These are phyloP conservation scores for Litchi chinensis DNA, from an alignment of 345 rosid genomes.

Conservation along the genomic window DNA sequence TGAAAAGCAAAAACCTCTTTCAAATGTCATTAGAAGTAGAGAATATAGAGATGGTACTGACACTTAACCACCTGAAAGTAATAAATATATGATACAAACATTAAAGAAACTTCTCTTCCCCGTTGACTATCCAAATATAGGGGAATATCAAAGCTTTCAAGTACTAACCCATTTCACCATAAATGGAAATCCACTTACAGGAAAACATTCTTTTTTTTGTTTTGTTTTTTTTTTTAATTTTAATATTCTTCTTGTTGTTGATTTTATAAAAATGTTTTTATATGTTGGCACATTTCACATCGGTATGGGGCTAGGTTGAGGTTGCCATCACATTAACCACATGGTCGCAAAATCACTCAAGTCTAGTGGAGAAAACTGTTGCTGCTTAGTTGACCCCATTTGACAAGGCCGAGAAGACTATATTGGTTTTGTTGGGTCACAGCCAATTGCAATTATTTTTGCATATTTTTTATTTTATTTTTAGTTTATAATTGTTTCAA, in stretches of 20 bases:
- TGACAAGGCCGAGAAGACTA: constrained; percentile 25
- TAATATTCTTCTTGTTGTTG: too few species aligned
- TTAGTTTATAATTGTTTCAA: not conserved
- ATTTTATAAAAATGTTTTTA: too few species aligned
- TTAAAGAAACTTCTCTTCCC: not conserved
- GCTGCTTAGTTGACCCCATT: constrained; percentile 30
- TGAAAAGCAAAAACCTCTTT: not conserved
- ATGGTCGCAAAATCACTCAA: constrained; percentile 28
- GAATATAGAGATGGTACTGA: not conserved
- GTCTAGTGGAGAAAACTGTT: constrained; percentile 40
- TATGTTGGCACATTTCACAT: constrained; percentile 20
- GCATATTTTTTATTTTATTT: not conserved
- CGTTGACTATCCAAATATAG: constrained; percentile 18
- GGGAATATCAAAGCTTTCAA: constrained; percentile 3
- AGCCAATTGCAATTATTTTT: constrained; percentile 22
- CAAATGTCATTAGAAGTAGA: not conserved
- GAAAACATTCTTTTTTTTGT: too few species aligned
- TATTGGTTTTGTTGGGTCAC: constrained; percentile 20
- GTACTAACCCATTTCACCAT: constrained; percentile 1
- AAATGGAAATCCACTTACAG: constrained; percentile 2
- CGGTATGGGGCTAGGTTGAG: constrained; percentile 13
- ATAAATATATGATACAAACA: not conserved
- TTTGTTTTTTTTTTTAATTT: too few species aligned
- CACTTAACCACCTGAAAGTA: not conserved
- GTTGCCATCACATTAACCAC: constrained; percentile 24